Evolutionary conservation across 2,329 filamentous ascomycete genomes (phyloP), one percentile per base, ranked within the genome.

Genomic region (Bipolaris bicolor): DNA sequence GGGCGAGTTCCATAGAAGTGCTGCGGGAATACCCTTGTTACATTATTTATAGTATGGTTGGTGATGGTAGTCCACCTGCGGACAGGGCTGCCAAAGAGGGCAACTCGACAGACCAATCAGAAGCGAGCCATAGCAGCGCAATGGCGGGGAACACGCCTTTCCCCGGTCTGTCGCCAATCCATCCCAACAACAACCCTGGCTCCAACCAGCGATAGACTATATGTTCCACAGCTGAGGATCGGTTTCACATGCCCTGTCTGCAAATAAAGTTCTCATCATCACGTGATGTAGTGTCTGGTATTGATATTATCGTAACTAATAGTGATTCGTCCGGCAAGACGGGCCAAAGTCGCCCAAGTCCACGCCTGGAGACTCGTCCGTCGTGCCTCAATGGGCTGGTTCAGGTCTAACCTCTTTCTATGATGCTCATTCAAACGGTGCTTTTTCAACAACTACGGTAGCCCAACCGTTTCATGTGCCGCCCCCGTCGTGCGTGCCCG

Each of bases 241-340:
- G 11, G 15, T 31, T n/a, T 45, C 43, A 45, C 26, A 16, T 44
- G 41, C 10, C 29, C 7, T 18, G 3, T 37, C 37, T 34, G 33
- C 20, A 7, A 29, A n/a, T 20, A n/a, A n/a, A 15, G 6, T 13
- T 5, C 20, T 24, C 20, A 15, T 15, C 5, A 3, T 3, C 20
- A 45, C 29, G 20, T n/a, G 24, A 39, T 15, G 20, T n/a, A 5
- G n/a, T 39, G 24, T 4, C 33, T 13, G 24, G 22, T 34, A 20
- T 43, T 58, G 46, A 40, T 49, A 55, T 58, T 55, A 50, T 49
- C 55, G 43, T 55, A 43, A 55, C 33, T 47, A 36, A 26, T 43
- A 18, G 29, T 29, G 34, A 26, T 50, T 55, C 55, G 43, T 46
- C 40, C 41, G 49, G 22, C 45, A 40, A 34, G 20, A 49, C 50